Conservation (phyloP, 2,329 filamentous ascomycete genomes). For the Lachnum nothofagi region DNA sequence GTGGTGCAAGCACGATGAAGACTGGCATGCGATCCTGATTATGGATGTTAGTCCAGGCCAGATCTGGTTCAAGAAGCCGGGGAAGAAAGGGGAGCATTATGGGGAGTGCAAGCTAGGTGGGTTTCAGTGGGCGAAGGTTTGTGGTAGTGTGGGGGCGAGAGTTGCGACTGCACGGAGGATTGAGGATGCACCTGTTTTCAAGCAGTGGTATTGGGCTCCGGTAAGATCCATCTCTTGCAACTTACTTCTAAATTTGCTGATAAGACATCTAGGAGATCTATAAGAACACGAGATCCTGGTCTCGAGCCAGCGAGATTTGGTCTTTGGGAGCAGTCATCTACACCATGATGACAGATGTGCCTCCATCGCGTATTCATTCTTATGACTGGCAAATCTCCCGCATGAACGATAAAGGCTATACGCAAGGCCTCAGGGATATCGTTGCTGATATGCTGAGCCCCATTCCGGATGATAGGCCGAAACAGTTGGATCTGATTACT, state of each 20-base stretch:
- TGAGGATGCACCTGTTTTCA: slow-evolving; percentile 13
- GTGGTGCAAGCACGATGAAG: slow-evolving; percentile 31
- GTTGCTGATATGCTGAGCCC: slow-evolving; percentile 23
- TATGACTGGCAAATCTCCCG: slow-evolving; percentile 27
- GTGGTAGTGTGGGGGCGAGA: slow-evolving; percentile 14
- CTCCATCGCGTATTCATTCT: slow-evolving; percentile 22
- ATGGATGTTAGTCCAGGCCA: slow-evolving; percentile 43
- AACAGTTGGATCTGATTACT: slow-evolving; percentile 16
- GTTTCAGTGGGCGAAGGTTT: slow-evolving; percentile 36
- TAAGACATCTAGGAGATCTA: slow-evolving; percentile 24
- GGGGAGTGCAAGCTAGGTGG: slow-evolving; percentile 51
- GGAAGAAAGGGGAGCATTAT: slow-evolving; percentile 41
- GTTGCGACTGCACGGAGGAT: slow-evolving; percentile 15
- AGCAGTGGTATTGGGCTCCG: slow-evolving; percentile 26
- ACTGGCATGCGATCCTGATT: slow-evolving; percentile 51
- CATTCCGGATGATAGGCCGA: slow-evolving; percentile 17
- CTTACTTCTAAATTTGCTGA: not conserved
- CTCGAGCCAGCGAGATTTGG: slow-evolving; percentile 25
- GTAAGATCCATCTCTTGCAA: slow-evolving; percentile 9
- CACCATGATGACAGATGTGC: slow-evolving; percentile 31
- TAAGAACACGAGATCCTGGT: slow-evolving; percentile 16
- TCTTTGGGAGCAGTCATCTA: slow-evolving; percentile 28
- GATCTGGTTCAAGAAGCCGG: slow-evolving; percentile 48
- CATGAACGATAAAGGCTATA: slow-evolving; percentile 24
- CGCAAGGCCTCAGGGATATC: slow-evolving; percentile 20